These are phyloP conservation scores for Suillus tomentosus DNA, from an alignment of 768 basidiomycete genomes.

Conservation along the genomic window DNA sequence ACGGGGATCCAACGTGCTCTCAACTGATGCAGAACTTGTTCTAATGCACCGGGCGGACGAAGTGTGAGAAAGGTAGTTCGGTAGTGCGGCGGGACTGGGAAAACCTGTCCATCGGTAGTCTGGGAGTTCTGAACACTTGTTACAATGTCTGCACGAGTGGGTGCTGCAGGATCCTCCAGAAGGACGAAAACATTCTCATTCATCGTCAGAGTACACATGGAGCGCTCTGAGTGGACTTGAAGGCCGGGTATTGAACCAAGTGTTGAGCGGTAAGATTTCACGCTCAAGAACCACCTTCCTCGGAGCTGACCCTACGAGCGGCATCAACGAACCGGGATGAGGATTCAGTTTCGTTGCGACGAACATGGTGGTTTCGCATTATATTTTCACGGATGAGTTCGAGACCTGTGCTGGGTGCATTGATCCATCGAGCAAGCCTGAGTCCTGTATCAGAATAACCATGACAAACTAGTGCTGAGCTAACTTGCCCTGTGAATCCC, in stretches of 20 bases:
- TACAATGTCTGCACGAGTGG: constrained; percentile 60
- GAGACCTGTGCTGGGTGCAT: constrained; percentile 74
- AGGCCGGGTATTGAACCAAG: constrained; percentile 55
- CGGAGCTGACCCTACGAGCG: constrained; percentile 52
- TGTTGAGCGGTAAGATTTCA: constrained; percentile 77
- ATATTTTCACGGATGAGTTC: constrained; percentile 73
- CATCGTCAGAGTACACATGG: constrained; percentile 78
- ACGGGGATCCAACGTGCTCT: constrained; percentile 77
- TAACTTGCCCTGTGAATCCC: constrained; percentile 64
- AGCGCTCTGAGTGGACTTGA: constrained; percentile 58
- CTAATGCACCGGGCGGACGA: constrained; percentile 70
- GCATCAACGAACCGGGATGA: constrained; percentile 20
- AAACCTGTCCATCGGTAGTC: constrained; percentile 16
- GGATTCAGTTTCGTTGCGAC: constrained; percentile 21
- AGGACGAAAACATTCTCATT: constrained; percentile 79
- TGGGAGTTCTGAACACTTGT: constrained; percentile 35
- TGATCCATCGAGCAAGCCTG: constrained; percentile 80
- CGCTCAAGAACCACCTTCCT: constrained; percentile 69
- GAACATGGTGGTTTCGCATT: constrained; percentile 64
- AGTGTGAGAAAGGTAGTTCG: constrained; percentile 78
- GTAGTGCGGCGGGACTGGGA: constrained; percentile 52
- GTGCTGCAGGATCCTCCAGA: constrained; percentile 75
- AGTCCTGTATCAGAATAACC: constrained; percentile 10
- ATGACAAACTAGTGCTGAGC: not conserved
- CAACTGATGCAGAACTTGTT: constrained; percentile 72